These are phyloP conservation scores for Chrysochromulina tobinii DNA, from an alignment of 78 protist genomes.

Conservation along the genomic window DNA sequence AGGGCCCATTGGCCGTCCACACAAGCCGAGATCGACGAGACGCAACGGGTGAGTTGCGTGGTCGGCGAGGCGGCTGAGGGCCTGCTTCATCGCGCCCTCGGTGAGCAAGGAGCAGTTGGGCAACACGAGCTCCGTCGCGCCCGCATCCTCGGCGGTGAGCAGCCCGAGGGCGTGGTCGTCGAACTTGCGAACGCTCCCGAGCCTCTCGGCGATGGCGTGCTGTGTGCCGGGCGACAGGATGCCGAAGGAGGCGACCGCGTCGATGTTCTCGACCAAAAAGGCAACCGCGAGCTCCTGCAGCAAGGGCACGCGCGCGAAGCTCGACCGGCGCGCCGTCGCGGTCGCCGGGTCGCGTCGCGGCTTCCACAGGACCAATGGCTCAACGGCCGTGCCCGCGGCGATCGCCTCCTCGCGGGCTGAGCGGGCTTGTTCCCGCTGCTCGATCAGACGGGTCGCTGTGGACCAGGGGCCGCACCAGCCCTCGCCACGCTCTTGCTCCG, in stretches of 20 bases:
- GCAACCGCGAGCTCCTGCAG: not conserved
- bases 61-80: not conserved
- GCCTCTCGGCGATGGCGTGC: not conserved
- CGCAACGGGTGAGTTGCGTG: not conserved
- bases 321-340: not conserved
- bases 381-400: too few species aligned
- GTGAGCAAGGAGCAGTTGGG: not conserved
- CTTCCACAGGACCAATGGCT: not conserved
- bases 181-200: not conserved
- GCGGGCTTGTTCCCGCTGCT: not conserved
- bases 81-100: not conserved
- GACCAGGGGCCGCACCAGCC: conserved; percentile 24
- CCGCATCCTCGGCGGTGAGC: not conserved
- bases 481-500: conserved; percentile 15
- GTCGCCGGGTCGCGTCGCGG: not conserved
- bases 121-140: not conserved
- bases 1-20: not conserved
- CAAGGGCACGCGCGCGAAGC: not conserved
- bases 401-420: too few species aligned
- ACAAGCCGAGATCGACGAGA: not conserved
- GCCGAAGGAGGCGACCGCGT: not conserved
- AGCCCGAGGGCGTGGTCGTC: not conserved
- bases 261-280: not conserved
- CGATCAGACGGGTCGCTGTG: not conserved
- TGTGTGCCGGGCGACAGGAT: not conserved